phyloP scores from a whole-genome alignment of 139 green algal species.

The Micromonas pusilla region DNA sequence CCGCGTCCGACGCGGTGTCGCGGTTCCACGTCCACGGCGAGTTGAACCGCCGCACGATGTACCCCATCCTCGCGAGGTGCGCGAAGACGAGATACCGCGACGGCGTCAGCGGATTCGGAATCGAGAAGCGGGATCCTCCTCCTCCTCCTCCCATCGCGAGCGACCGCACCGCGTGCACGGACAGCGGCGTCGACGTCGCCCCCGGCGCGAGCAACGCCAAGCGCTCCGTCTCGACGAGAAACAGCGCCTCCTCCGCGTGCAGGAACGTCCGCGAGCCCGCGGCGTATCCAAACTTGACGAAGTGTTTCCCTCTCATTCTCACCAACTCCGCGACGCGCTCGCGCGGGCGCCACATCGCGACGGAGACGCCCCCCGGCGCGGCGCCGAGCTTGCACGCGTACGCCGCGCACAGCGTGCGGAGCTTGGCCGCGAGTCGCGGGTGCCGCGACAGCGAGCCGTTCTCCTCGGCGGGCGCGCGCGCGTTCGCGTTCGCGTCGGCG shows the following conservation, averaged over 20 bases:
- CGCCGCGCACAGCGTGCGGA: neutral
- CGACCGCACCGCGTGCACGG: neutral
- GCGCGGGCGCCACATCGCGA: neutral
- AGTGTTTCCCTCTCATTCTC: neutral
- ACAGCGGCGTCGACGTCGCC: neutral
- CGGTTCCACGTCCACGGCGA: too few species aligned
- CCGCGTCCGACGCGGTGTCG: too few species aligned
- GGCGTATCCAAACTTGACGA: neutral
- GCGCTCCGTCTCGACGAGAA: constrained; percentile 9
- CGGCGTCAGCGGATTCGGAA: too few species aligned
- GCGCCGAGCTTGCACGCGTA: neutral
- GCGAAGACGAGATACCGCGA: constrained; percentile 16
- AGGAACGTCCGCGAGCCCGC: neutral
- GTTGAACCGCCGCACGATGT: neutral
- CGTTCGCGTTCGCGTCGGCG: neutral
- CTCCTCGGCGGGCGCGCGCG: neutral
- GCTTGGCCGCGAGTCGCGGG: neutral
- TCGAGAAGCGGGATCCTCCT: too few species aligned
- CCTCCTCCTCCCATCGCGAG: too few species aligned
- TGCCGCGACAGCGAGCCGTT: neutral
- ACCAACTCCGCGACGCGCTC: neutral
- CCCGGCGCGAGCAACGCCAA: neutral
- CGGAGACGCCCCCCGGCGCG: neutral
- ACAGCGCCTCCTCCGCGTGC: constrained; percentile 1
- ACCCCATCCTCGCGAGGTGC: constrained; percentile 8